Percentiles rank a stretch among this genome's conserved stretches.
Evolutionary conservation across 140 eudicot genomes (phyloP).

Genomic region (Ambrosia hybrid): DNA sequence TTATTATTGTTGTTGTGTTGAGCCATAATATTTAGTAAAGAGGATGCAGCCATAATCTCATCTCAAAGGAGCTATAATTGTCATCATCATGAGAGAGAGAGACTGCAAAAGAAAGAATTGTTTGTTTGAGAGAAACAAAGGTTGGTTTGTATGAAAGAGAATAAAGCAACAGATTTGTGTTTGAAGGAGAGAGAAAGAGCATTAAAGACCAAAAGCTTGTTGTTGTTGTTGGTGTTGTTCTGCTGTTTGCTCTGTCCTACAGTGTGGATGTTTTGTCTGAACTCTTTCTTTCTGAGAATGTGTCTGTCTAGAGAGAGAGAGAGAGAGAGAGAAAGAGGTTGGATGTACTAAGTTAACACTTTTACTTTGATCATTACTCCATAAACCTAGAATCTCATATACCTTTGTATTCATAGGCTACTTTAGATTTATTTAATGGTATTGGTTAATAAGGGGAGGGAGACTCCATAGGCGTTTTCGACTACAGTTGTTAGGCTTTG

Average conservation of each 20-base stretch:
- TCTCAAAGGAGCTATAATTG: slow-evolving; percentile 21
- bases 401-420: no score
- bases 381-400: slow-evolving; percentile 1
- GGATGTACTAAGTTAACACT: slow-evolving; percentile 18
- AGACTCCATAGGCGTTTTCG: no score
- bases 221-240: slow-evolving; percentile 46
- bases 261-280: slow-evolving; percentile 50
- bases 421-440: no score
- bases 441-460: no score
- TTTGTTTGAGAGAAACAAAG: slow-evolving; percentile 12
- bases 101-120: neutral
- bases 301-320: slow-evolving; percentile 14
- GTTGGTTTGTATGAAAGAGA: slow-evolving; percentile 21
- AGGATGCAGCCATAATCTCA: slow-evolving; percentile 45
- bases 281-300: slow-evolving; percentile 29
- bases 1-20: slow-evolving; percentile 28
- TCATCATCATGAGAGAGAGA: neutral
- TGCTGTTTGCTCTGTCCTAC: slow-evolving; percentile 45
- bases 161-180: slow-evolving; percentile 19
- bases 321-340: slow-evolving; percentile 7
- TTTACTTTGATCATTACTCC: slow-evolving; percentile 25
- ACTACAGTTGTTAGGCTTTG: no score
- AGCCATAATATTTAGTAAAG: slow-evolving; percentile 57
- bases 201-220: slow-evolving; percentile 74
- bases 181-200: slow-evolving; percentile 37